Conservation (phyloP, 768 basidiomycete genomes). For the Crepidotus variabilis region DNA sequence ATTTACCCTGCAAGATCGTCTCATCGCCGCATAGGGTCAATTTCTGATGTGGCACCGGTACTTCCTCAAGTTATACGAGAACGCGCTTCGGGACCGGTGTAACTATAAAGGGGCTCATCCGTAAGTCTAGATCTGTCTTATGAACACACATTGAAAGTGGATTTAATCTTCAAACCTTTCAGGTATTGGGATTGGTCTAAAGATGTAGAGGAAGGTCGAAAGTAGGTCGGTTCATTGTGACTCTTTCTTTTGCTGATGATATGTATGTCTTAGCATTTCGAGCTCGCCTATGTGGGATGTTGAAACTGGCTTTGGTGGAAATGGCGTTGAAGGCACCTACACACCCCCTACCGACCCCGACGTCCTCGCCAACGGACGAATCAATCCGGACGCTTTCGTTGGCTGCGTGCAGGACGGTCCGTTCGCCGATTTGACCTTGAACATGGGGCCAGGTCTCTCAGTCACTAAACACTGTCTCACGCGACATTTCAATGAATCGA, state of each 20-base stretch:
- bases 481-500: slow-evolving; percentile 27
- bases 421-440: slow-evolving; percentile 28
- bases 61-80: slow-evolving; percentile 27
- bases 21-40: slow-evolving; percentile 22
- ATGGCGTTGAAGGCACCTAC: slow-evolving; percentile 26
- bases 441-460: slow-evolving; percentile 30
- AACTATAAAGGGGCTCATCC: slow-evolving; percentile 30
- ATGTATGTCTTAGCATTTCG: slow-evolving; percentile 20
- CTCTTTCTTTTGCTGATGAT: background rate
- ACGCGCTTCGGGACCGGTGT: slow-evolving; percentile 30
- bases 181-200: slow-evolving; percentile 41
- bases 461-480: slow-evolving; percentile 29
- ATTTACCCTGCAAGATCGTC: background rate
- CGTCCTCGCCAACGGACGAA: slow-evolving; percentile 8
- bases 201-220: slow-evolving; percentile 23
- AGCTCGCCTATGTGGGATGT: slow-evolving; percentile 32
- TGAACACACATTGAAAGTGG: background rate
- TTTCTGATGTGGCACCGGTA: slow-evolving; percentile 37
- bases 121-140: slow-evolving; percentile 19
- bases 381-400: slow-evolving; percentile 11
- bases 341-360: slow-evolving; percentile 19
- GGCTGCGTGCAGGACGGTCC: slow-evolving; percentile 30
- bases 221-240: slow-evolving; percentile 10
- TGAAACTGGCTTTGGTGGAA: slow-evolving; percentile 32
- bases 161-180: background rate